Evolutionary conservation across 106 monocot genomes (phyloP), one percentile per base, ranked within the genome.

Genomic region (Hemerocallis citrina): DNA sequence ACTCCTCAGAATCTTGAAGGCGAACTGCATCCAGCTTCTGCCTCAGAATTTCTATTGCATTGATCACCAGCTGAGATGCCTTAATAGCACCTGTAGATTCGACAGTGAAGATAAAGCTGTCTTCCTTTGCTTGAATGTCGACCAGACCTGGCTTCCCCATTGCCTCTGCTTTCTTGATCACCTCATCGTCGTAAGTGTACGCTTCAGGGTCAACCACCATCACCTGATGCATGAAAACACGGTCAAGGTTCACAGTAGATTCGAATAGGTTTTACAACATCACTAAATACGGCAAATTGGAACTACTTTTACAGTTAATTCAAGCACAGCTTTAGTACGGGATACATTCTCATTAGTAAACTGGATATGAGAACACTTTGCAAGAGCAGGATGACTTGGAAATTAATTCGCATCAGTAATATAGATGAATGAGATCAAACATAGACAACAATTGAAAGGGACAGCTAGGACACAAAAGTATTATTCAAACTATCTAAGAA

Each of bases 11-110:
- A 32, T 78, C 86, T 71, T 75, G 82, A 50, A 89, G 73, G 37
- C 87, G 76, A 50, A 96, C 96, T 6, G 87, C 90, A 73, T 96
- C 96, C 30, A 96, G 85, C 81, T 96, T 96, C 63, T 90, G 90
- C 62, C 72, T 75, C 12, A 96, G 59, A 29, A 91, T 66, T 25
- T 90, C 72, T 7, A 90, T 81, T 9, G 95, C 86, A 42, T 90
- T 90, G 34, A 90, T 68, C 11, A 87, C 74, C 79, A 96, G 28
- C 19, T 96, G 78, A n/a, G 57, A 85, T 49, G 95, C 83, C 51
- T 81, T 78, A 67, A 96, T 70, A 0, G 91, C 96, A 20, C 91
- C 96, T 0, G 96, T 96, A 6, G 96, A 76, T 57, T 96, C 96
- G 0, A 96, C 91, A 0, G 96, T 96, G 73, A 96, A 96, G 23